A percentile compares a stretch with the other conserved stretches of the same genome.
These are phyloP conservation scores for Dittrichia graveolens DNA, from an alignment of 129 eudicot genomes.

Conservation along the genomic window DNA sequence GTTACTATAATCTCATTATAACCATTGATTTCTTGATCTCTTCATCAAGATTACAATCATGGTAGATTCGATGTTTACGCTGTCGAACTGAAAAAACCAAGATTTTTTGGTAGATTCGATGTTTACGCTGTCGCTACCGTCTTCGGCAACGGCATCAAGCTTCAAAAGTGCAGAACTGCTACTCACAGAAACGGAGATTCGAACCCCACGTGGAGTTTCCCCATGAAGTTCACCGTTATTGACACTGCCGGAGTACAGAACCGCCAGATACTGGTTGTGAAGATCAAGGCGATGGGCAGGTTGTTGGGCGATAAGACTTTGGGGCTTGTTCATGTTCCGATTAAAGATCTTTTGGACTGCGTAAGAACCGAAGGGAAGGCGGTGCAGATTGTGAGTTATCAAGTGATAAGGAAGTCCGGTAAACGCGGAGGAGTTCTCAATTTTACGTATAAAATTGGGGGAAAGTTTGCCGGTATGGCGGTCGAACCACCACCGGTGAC, in stretches of 20 bases:
- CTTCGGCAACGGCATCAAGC: slow-evolving; percentile 41
- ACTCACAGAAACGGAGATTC: slow-evolving; percentile 41
- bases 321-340: slow-evolving; percentile 52
- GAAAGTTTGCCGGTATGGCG: not conserved
- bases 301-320: slow-evolving; percentile 45
- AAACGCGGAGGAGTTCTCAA: slow-evolving; percentile 45
- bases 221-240: slow-evolving; percentile 46
- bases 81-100: slow-evolving; percentile 28
- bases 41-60: not conserved
- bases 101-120: slow-evolving; percentile 46
- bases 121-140: slow-evolving; percentile 56
- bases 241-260: slow-evolving; percentile 43
- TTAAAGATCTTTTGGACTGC: slow-evolving; percentile 43
- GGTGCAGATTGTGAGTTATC: slow-evolving; percentile 42
- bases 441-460: slow-evolving; percentile 49
- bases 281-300: slow-evolving; percentile 36
- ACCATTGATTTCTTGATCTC: not conserved
- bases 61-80: slow-evolving; percentile 56
- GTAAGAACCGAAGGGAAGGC: slow-evolving; percentile 5
- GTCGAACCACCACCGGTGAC: slow-evolving; percentile 26
- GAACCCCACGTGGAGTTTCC: slow-evolving; percentile 57
- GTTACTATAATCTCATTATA: no score
- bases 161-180: slow-evolving; percentile 42
- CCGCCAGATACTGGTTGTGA: slow-evolving; percentile 35
- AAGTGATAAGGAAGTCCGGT: slow-evolving; percentile 44